phyloP scores from a whole-genome alignment of 2,329 filamentous ascomycete genomes.

The Alternaria ventricosa region DNA sequence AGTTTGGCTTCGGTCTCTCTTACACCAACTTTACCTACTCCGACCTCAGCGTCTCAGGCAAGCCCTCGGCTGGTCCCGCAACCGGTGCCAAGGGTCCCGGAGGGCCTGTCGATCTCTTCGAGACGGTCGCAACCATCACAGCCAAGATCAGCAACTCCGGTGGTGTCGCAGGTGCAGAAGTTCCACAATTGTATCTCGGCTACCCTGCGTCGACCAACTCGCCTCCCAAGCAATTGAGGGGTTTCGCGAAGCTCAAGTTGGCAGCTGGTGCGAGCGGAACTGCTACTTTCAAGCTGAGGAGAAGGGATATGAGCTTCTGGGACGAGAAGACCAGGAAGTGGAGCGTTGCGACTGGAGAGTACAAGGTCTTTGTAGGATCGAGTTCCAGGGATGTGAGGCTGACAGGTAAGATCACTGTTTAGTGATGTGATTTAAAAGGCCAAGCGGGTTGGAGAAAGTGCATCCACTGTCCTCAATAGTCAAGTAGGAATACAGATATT shows the following conservation, averaged over 20 bases:
- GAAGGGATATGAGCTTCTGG: conserved; percentile 49
- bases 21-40: conserved; percentile 54
- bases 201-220: conserved; percentile 39
- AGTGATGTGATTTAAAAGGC: background rate
- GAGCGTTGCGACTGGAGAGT: conserved; percentile 45
- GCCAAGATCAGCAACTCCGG: conserved; percentile 47
- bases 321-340: conserved; percentile 42
- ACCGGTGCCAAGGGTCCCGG: conserved; percentile 34
- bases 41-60: conserved; percentile 33
- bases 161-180: conserved; percentile 45
- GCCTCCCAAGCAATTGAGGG: conserved; percentile 46
- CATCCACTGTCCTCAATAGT: background rate
- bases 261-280: conserved; percentile 36
- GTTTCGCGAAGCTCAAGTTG: conserved; percentile 46
- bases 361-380: conserved; percentile 40
- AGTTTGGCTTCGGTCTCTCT: conserved; percentile 55
- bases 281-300: conserved; percentile 43
- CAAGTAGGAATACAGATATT: background rate
- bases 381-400: conserved; percentile 47
- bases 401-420: conserved; percentile 43
- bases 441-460: background rate
- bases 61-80: conserved; percentile 32
- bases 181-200: conserved; percentile 48
- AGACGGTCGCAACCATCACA: conserved; percentile 44
- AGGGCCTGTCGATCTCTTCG: conserved; percentile 41